These are phyloP conservation scores for Solanum megistacrolobum DNA, from an alignment of 257 asterid species.

Conservation along the genomic window DNA sequence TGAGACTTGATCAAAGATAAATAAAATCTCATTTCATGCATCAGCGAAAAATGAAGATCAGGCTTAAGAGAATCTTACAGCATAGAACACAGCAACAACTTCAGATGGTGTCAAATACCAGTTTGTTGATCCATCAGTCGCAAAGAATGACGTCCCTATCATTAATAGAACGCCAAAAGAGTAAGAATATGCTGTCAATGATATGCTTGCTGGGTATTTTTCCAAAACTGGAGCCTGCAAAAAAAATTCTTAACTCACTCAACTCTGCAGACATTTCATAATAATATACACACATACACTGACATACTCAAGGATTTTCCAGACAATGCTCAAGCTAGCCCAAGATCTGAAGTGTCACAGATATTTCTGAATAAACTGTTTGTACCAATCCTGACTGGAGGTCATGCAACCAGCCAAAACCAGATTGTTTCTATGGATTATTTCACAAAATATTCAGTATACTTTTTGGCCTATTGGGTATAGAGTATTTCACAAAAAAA, in stretches of 20 bases:
- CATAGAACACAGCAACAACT: conserved; percentile 71
- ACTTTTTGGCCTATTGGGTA: neutral
- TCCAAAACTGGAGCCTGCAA: conserved; percentile 80
- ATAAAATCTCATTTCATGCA: neutral
- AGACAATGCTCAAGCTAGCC: neutral
- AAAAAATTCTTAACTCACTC: neutral
- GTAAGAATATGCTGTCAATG: conserved; percentile 86
- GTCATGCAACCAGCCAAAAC: neutral
- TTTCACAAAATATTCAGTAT: neutral
- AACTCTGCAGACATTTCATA: neutral
- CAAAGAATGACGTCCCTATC: conserved; percentile 52
- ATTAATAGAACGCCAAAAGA: conserved; percentile 61
- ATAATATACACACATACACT: neutral
- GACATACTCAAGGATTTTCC: neutral
- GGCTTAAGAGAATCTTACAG: conserved; percentile 50
- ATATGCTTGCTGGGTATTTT: conserved; percentile 82
- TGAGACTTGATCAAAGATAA: neutral
- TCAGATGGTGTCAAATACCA: conserved; percentile 73
- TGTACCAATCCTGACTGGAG: neutral
- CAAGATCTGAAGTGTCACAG: neutral
- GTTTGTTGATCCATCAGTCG: conserved; percentile 49
- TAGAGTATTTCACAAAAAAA: neutral
- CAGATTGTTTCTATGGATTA: neutral
- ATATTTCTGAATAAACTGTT: neutral
- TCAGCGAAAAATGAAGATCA: neutral